phyloP scores from a whole-genome alignment of 2,329 filamentous ascomycete genomes.

The Neopestalotiopsis clavispora region DNA sequence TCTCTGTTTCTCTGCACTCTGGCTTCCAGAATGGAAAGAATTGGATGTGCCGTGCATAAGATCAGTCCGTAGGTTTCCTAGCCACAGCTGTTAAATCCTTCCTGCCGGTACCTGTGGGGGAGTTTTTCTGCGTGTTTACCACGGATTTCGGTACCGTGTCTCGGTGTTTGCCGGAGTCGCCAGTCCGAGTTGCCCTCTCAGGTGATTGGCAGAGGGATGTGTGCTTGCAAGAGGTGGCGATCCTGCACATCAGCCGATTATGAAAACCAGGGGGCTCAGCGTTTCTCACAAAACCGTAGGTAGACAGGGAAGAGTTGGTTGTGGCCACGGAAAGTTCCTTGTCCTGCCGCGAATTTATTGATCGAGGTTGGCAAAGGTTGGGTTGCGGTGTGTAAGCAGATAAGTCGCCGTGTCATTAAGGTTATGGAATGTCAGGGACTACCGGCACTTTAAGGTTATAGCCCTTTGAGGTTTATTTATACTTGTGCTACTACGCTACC shows the following conservation, averaged over 20 bases:
- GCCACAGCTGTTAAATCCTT: neutral
- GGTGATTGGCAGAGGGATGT: neutral
- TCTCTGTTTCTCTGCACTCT: too few relatives aligned
- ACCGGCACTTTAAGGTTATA: neutral
- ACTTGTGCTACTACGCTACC: neutral
- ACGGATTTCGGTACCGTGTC: neutral
- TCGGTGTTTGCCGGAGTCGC: neutral
- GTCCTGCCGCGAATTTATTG: neutral
- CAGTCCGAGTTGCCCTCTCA: neutral
- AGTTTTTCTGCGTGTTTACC: neutral
- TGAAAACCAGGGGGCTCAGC: neutral
- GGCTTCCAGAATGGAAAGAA: neutral
- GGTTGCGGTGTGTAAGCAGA: neutral
- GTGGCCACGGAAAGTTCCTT: neutral
- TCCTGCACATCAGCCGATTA: neutral
- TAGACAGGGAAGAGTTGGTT: neutral
- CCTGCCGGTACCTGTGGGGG: neutral
- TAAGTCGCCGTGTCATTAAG: neutral
- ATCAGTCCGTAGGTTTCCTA: neutral
- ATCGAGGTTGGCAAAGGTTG: neutral
- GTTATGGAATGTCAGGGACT: neutral
- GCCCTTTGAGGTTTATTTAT: conserved; percentile 1
- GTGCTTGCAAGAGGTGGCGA: neutral
- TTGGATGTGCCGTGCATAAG: neutral
- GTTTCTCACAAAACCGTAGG: neutral